Percentiles rank a stretch among this genome's conserved stretches.
These are phyloP conservation scores for Adansonia rubrostipa DNA, from an alignment of 441 rosid species.

Conservation along the genomic window DNA sequence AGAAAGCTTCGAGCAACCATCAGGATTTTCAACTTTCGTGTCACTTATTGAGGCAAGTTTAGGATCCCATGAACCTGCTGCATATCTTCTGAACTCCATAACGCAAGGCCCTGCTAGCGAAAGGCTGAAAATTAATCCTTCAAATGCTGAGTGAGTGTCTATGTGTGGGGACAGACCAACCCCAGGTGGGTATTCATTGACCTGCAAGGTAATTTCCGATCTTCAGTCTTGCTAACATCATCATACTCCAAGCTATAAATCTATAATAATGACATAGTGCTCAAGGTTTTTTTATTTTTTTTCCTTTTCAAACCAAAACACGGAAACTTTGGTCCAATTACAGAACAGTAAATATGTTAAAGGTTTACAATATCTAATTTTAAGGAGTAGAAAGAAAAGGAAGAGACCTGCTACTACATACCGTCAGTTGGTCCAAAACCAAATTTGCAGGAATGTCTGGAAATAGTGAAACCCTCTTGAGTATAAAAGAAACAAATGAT, in stretches of 20 bases:
- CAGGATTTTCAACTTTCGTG: conserved; percentile 43
- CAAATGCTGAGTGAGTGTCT: conserved; percentile 97
- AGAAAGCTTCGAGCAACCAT: conserved; percentile 37
- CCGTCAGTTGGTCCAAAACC: conserved; percentile 81
- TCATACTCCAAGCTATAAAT: conserved; percentile 2
- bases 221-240: conserved; percentile 34
- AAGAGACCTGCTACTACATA: conserved; percentile 33
- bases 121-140: conserved; percentile 88
- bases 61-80: conserved; percentile 50
- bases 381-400: conserved; percentile 10
- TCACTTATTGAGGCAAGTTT: conserved; percentile 38
- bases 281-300: conserved; percentile 6
- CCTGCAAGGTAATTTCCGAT: conserved; percentile 51
- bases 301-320: neutral
- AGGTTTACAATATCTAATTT: neutral
- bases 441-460: conserved; percentile 48
- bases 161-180: conserved; percentile 97
- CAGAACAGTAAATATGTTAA: conserved; percentile 13
- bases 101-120: conserved; percentile 96
- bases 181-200: conserved; percentile 90
- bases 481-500: conserved; percentile 58
- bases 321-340: conserved; percentile 11
- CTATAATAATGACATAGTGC: conserved; percentile 10
- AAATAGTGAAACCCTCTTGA: conserved; percentile 59
- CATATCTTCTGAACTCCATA: conserved; percentile 91